Evolutionary conservation across 2,329 filamentous ascomycete genomes (phyloP).

Genomic region (Paracoccidioides lutzii): DNA sequence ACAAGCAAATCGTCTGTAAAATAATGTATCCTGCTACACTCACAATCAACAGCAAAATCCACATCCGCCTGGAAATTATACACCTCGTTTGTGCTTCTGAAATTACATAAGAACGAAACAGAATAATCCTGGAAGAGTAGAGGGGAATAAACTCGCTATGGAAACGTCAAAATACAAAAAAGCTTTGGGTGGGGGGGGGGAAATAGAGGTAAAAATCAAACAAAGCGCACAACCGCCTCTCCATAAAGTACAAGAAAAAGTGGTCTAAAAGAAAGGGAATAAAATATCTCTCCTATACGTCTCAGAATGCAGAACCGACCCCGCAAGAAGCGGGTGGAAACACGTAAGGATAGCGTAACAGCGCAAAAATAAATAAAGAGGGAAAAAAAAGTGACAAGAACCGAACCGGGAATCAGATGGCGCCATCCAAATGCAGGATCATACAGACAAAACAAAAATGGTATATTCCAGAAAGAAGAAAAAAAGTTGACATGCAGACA

Average conservation of each 20-base stretch:
- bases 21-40: no score
- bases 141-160: conserved; percentile 9
- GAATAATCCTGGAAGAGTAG: conserved; percentile 10
- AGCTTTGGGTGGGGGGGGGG: no score
- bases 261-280: no score
- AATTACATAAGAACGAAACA: conserved; percentile 7
- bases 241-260: no score
- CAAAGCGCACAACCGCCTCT: no score
- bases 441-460: conserved; percentile 4
- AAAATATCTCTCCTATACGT: no score
- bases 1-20: no score
- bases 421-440: conserved; percentile 4
- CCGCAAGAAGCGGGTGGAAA: not conserved
- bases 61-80: no score
- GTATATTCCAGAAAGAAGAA: conserved; percentile 2
- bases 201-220: not conserved
- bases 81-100: no score
- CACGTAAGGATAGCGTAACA: not conserved
- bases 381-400: not conserved
- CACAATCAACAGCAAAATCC: no score
- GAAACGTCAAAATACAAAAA: conserved; percentile 6
- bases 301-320: not conserved
- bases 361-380: no score
- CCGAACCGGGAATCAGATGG: not conserved
- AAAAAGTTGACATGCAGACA: not conserved